Percentiles rank a stretch among this genome's conserved stretches.
phyloP scores from a whole-genome alignment of 2,329 filamentous ascomycete species.

The Ophiostoma piceae region DNA sequence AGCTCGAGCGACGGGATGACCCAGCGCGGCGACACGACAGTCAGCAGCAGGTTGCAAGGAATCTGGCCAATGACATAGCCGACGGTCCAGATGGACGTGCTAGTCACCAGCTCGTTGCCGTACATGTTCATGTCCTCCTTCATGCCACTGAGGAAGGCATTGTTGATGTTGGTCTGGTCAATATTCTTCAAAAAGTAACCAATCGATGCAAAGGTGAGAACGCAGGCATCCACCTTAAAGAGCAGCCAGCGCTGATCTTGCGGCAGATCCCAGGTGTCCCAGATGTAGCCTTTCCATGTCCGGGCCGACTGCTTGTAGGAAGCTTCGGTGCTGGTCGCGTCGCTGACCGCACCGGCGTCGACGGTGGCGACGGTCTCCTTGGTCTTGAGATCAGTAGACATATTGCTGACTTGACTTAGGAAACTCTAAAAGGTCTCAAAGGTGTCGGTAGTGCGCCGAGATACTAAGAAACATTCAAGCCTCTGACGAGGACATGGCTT shows the following conservation, averaged over 20 bases:
- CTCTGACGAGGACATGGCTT: neutral
- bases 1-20: constrained; percentile 33
- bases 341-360: neutral
- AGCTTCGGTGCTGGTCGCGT: neutral
- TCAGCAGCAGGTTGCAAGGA: constrained; percentile 29
- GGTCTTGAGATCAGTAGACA: constrained; percentile 7
- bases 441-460: neutral
- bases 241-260: constrained; percentile 34
- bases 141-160: constrained; percentile 48
- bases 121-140: constrained; percentile 42
- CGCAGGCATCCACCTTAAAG: constrained; percentile 36
- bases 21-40: constrained; percentile 32
- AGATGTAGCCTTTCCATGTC: constrained; percentile 38
- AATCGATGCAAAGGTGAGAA: constrained; percentile 35
- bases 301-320: neutral
- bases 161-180: constrained; percentile 41
- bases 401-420: neutral
- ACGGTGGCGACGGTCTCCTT: constrained; percentile 1
- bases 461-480: neutral
- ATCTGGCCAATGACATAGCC: constrained; percentile 31
- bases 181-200: constrained; percentile 37
- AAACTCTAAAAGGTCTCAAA: neutral
- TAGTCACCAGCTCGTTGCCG: constrained; percentile 39
- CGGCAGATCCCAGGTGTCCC: constrained; percentile 37
- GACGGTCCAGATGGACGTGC: constrained; percentile 32